Base-by-base conservation (phyloP, 192 early-diverging fungal genomes). In the Polychytrium aggregatum region DNA sequence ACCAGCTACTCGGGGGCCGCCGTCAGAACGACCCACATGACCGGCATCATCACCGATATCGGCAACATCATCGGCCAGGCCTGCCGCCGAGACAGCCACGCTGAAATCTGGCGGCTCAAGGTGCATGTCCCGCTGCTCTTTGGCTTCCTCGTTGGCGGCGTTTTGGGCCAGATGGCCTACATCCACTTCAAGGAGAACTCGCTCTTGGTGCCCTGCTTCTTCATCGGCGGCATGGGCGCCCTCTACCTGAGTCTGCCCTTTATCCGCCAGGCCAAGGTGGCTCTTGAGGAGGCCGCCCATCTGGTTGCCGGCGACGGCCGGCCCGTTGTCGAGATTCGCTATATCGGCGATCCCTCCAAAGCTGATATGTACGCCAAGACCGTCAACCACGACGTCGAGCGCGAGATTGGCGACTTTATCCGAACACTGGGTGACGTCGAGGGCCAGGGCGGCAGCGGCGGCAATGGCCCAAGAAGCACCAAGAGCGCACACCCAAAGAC, bases 11-110 rank as follows among this genome's bases (percentile, higher is more conserved):
- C 65, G 14, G 76, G 76, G 5, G 56, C 67, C 16, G 72, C 68
- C 20, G 61, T 78, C 0, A 56, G 76, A 5, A 78, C 76, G 10
- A 78, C 72, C 26, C 76, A 78, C 48, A 69, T 78, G 66, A 78
- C 76, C 20, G 76, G 76, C 18, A 72, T 72, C 38, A 44, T 52
- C 26, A 72, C 68, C 9, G 76, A 78, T 38, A 78, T 78, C 52
- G 76, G 76, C 21, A 78, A 74, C 50, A 74, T 78, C 45, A 20
- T 71, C 16, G 76, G 76, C 0, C 76, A 78, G 44, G 60, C 68
- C 3, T 67, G 62, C 33, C 46, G 71, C 11, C 39, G 45, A 22
- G 71, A 78, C 55, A 59, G 63, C 21, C 35, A 63, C 33, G 64
- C 68, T 16, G 71, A 72, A 40, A 37, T 64, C 5, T 78, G 76